phyloP scores from a whole-genome alignment of 345 rosid species.

The Mangifera indica region DNA sequence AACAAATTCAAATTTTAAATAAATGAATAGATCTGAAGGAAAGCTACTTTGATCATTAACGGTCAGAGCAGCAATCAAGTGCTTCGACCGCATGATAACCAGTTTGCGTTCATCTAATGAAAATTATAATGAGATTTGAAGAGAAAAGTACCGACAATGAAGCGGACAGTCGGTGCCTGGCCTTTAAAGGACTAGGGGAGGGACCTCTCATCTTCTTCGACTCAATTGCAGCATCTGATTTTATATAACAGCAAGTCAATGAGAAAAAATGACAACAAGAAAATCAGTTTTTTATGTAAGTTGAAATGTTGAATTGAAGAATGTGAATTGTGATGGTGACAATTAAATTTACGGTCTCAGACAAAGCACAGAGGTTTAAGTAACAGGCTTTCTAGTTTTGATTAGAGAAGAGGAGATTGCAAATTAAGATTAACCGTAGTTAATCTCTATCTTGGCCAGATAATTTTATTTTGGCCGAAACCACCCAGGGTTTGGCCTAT shows the following conservation, averaged over 20 bases:
- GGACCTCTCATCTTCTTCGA: constrained; percentile 17
- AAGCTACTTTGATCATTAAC: neutral
- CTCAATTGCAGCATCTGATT: constrained; percentile 13
- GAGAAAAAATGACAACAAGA: neutral
- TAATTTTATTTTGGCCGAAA: too few relatives aligned
- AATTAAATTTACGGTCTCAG: too few relatives aligned
- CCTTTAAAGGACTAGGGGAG: constrained; percentile 9
- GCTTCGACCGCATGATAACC: neutral
- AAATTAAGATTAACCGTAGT: too few relatives aligned
- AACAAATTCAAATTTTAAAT: neutral
- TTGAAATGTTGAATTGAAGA: too few relatives aligned
- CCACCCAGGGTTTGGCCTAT: too few relatives aligned
- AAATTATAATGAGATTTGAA: neutral
- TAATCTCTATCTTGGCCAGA: too few relatives aligned
- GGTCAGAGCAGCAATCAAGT: neutral
- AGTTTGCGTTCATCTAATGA: neutral
- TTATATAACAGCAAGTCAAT: neutral
- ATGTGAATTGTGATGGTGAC: too few relatives aligned
- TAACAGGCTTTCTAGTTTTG: too few relatives aligned
- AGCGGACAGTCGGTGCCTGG: constrained; percentile 16
- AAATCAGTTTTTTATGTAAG: neutral
- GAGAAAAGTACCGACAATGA: constrained; percentile 3
- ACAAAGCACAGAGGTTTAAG: too few relatives aligned
- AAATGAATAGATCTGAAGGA: neutral
- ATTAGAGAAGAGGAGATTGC: too few relatives aligned